phyloP scores from a whole-genome alignment of 768 basidiomycete species.

The Phlegmacium glaucopus region DNA sequence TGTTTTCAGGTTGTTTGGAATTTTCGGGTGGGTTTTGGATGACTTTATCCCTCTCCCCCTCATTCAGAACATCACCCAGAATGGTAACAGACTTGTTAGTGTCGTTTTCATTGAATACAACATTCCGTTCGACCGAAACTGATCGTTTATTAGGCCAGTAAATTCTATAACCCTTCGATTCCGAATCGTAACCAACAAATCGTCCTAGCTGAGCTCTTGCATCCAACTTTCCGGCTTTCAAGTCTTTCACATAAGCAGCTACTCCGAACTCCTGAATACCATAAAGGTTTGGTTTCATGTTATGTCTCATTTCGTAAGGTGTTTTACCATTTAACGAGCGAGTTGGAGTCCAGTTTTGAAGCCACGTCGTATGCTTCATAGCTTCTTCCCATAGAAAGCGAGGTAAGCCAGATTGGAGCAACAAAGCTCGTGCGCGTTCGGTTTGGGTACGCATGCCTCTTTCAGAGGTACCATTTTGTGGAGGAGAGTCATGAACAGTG shows the following conservation, averaged over 20 bases:
- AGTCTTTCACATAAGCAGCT: slow-evolving; percentile 16
- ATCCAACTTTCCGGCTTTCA: slow-evolving; percentile 14
- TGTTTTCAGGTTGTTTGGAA: no score
- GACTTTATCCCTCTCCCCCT: slow-evolving; percentile 14
- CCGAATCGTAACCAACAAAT: slow-evolving; percentile 22
- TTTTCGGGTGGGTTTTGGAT: slow-evolving; percentile 3
- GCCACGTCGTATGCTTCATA: slow-evolving; percentile 19
- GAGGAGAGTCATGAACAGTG: no score
- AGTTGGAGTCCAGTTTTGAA: slow-evolving; percentile 25
- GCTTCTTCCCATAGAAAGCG: slow-evolving; percentile 30
- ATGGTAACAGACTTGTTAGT: slow-evolving; percentile 6
- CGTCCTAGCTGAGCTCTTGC: slow-evolving; percentile 14
- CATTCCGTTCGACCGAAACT: slow-evolving; percentile 23
- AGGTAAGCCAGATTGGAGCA: slow-evolving; percentile 19
- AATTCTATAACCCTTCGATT: slow-evolving; percentile 20
- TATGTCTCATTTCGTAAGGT: slow-evolving; percentile 17
- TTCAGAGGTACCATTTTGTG: no score
- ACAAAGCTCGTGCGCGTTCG: no score
- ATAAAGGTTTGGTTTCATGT: slow-evolving; percentile 15
- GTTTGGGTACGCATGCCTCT: no score
- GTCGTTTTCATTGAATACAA: slow-evolving; percentile 22
- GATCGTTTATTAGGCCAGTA: slow-evolving; percentile 15
- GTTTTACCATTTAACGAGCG: slow-evolving; percentile 16
- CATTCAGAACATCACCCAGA: slow-evolving; percentile 8
- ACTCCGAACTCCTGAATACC: slow-evolving; percentile 23